Evolutionary conservation across 257 asterid genomes (phyloP).

Genomic region (Thymus quinquecostatus): DNA sequence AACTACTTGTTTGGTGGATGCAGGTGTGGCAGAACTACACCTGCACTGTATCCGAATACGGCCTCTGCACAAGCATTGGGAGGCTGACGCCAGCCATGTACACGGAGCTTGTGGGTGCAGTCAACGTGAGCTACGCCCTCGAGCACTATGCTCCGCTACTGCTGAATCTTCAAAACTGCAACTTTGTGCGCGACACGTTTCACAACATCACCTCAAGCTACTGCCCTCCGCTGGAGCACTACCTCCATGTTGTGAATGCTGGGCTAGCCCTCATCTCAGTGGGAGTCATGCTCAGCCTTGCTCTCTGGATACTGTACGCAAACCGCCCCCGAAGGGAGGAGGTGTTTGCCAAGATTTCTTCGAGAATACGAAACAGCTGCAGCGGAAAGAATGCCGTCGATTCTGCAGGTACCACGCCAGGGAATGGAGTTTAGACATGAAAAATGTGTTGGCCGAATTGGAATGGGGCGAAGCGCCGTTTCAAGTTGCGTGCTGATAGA

Average conservation of each 20-base stretch:
- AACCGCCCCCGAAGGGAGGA: conserved; percentile 99
- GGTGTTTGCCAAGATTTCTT: conserved; percentile 79
- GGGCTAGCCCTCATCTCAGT: conserved; percentile 82
- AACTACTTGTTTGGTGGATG: background rate
- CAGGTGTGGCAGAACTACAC: conserved; percentile 54
- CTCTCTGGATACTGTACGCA: conserved; percentile 85
- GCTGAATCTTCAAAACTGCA: conserved; percentile 80
- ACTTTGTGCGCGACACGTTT: conserved; percentile 88
- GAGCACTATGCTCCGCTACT: conserved; percentile 78
- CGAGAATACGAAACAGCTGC: conserved; percentile 58
- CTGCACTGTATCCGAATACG: conserved; percentile 33
- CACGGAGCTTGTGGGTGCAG: conserved; percentile 49
- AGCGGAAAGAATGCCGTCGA: conserved; percentile 37
- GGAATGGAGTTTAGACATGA: conserved; percentile 42
- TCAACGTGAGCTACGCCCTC: conserved; percentile 83
- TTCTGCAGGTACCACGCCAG: conserved; percentile 51
- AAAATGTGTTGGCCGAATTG: conserved; percentile 46
- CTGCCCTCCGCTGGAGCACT: conserved; percentile 73
- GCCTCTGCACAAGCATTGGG: conserved; percentile 41
- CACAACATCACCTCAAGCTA: conserved; percentile 62
- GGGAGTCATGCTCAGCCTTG: conserved; percentile 92
- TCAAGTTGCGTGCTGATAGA: conserved; percentile 40
- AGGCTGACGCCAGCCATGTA: conserved; percentile 48
- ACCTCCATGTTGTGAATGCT: conserved; percentile 62
- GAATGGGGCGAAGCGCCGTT: conserved; percentile 68